Evolutionary conservation across 1,284 basidiomycete genomes (phyloP), one percentile per base, ranked within the genome.

Genomic region (Microbotryum violaceum): DNA sequence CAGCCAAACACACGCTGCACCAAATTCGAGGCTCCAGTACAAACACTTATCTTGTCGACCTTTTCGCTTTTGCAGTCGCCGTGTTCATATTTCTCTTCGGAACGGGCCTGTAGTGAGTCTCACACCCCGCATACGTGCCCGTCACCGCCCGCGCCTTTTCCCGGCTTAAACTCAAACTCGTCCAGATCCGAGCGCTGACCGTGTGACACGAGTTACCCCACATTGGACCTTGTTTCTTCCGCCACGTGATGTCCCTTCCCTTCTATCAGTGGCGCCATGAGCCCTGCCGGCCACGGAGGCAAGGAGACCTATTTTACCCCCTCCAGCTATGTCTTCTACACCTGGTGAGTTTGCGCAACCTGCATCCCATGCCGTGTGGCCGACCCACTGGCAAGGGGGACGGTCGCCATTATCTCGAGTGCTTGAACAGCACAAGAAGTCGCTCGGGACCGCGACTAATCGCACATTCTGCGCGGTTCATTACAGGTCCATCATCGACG

Each of bases 71-170:
- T 21, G 18, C 20, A 51, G 44, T 57, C 48, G 27, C 27, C 42
- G 47, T 49, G 21, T 68, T 62, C 48, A 45, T 63, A 54, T 72
- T 72, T 64, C 62, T 71, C 49, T 70, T 72, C 57, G 61, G 62
- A 10, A 57, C 61, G 21, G 63, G 66, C 64, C 54, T 66, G 45
- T 70, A 70, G 60, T 63, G 2, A n/a, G 65, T 60, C 54, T 31
- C 18, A 18, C 57, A 31, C 31, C 31, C 9, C 31, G 31, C 31
- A 31, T 8, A 10, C 31, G 31, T 31, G 31, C 31, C 31, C 31
- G 9, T 31, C 31, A 31, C 21, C n/a, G 23, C 14, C 0, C 23
- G 31, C 16, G 10, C 54, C 29, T 21, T 23, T 4, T 4, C 49
- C 37, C 16, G 21, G 29, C 44, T 21, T 42, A 10, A 14, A 10